Conservation (phyloP, 441 rosid species). For the Rhodomyrtus psidioides region DNA sequence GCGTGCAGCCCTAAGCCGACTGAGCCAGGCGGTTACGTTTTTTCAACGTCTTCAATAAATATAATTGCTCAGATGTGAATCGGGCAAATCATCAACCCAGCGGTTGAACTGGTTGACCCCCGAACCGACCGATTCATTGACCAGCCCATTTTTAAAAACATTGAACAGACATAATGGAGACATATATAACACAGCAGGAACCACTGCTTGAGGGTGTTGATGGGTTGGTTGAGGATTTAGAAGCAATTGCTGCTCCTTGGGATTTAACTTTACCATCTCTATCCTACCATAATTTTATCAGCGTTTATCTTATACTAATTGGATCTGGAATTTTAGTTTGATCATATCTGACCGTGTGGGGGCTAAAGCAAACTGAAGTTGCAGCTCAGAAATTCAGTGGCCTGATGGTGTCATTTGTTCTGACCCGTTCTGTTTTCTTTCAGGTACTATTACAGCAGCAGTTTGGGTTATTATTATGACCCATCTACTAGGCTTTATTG, state of each 20-base stretch:
- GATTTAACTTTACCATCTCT: neutral
- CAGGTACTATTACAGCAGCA: constrained; percentile 96
- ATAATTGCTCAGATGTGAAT: neutral
- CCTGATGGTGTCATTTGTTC: neutral
- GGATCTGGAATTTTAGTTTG: neutral
- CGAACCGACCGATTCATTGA: neutral
- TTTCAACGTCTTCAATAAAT: neutral
- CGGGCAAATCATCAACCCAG: neutral
- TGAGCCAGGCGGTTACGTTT: neutral
- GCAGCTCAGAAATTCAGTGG: neutral
- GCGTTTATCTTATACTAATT: neutral
- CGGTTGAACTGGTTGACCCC: neutral
- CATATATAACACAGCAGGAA: neutral
- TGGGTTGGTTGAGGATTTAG: neutral
- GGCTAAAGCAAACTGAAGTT: neutral
- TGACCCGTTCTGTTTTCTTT: neutral
- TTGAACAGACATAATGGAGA: neutral
- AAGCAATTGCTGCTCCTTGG: neutral
- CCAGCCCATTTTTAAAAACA: neutral
- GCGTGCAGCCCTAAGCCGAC: neutral
- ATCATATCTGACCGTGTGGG: neutral
- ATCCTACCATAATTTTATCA: neutral
- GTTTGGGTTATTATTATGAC: constrained; percentile 82
- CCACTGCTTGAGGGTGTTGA: neutral
- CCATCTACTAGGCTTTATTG: constrained; percentile 76